phyloP scores from a whole-genome alignment of 1,284 basidiomycete genomes.

The Sphagnurus paluster region DNA sequence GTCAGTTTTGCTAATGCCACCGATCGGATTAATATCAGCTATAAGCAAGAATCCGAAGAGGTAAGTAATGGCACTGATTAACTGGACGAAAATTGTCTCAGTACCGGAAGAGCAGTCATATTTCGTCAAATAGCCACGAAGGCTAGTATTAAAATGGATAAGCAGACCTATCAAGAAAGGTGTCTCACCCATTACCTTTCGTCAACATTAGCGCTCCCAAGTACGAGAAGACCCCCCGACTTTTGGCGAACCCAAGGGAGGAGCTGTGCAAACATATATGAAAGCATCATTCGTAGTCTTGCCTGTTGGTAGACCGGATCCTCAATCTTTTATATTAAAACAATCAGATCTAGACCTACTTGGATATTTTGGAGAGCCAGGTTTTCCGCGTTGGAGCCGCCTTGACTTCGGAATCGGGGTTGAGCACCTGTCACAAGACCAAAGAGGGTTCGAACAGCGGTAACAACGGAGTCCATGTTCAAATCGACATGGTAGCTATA shows the following conservation, averaged over 20 bases:
- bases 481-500: conserved; percentile 89
- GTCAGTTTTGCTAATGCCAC: conserved; percentile 97
- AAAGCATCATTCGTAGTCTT: conserved; percentile 91
- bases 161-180: not conserved
- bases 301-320: conserved; percentile 49
- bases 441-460: conserved; percentile 84
- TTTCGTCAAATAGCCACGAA: conserved; percentile 97
- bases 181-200: conserved; percentile 66
- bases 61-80: not conserved
- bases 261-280: conserved; percentile 96
- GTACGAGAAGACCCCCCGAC: conserved; percentile 85
- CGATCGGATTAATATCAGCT: conserved; percentile 99
- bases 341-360: conserved; percentile 33
- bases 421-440: conserved; percentile 78
- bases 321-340: conserved; percentile 1
- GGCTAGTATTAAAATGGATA: conserved; percentile 40
- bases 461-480: conserved; percentile 94
- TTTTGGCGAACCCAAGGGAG: conserved; percentile 91
- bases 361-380: conserved; percentile 98
- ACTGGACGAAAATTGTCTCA: too few relatives aligned
- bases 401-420: conserved; percentile 88
- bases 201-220: conserved; percentile 97
- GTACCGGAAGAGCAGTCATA: conserved; percentile 90
- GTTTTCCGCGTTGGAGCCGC: conserved; percentile 88
- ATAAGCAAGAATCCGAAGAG: conserved; percentile 6